These are phyloP conservation scores for Hypomontagnella monticulosa DNA, from an alignment of 495 filamentous ascomycete species.

Conservation along the genomic window DNA sequence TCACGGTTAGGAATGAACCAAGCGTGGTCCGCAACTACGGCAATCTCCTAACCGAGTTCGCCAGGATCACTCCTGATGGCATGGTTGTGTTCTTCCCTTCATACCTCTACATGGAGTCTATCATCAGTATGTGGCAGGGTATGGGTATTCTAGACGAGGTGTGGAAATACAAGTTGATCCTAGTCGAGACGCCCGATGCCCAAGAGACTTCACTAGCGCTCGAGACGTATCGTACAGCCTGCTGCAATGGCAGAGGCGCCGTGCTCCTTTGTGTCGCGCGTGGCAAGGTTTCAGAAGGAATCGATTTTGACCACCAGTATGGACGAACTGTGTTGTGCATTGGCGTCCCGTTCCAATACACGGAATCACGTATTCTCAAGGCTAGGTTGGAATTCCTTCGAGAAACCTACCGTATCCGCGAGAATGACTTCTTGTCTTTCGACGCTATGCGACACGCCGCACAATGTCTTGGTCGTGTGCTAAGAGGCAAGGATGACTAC, in stretches of 20 bases:
- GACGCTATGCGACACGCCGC: constrained; percentile 98
- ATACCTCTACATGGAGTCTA: constrained; percentile 99
- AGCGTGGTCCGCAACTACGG: constrained; percentile 96
- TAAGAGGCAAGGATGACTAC: constrained; percentile 98
- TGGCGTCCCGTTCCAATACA: constrained; percentile 98
- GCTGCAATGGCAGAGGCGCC: constrained; percentile 94
- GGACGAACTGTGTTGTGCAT: constrained; percentile 97
- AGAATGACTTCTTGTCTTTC: constrained; percentile 98
- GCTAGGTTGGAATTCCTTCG: constrained; percentile 94
- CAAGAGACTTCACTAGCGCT: constrained; percentile 96
- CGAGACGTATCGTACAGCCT: constrained; percentile 96
- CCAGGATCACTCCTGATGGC: constrained; percentile 93
- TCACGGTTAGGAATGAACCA: constrained; percentile 94
- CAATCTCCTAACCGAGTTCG: constrained; percentile 89
- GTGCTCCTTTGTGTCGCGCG: constrained; percentile 93
- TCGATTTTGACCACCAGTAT: constrained; percentile 99
- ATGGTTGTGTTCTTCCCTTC: constrained; percentile 99
- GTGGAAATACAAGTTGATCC: constrained; percentile 98
- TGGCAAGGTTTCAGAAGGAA: constrained; percentile 96
- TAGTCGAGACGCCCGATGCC: constrained; percentile 96
- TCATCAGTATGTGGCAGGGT: constrained; percentile 98
- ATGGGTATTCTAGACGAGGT: constrained; percentile 98
- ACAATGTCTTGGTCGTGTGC: constrained; percentile 94
- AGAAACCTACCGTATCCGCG: constrained; percentile 95
- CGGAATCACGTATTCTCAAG: constrained; percentile 95